phyloP scores from a whole-genome alignment of 1,284 basidiomycete species.

The Moniliophthora roreri region DNA sequence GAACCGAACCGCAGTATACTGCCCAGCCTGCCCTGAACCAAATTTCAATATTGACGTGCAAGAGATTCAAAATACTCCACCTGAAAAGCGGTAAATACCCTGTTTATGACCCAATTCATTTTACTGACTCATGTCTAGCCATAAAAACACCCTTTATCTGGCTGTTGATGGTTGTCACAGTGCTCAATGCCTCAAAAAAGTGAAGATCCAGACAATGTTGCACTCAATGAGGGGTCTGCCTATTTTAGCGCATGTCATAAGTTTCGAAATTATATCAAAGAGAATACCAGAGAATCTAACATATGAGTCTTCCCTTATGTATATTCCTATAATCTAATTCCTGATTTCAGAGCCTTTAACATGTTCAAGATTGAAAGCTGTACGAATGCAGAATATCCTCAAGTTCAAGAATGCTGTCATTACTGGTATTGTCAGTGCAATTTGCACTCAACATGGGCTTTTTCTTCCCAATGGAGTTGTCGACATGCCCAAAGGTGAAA shows the following conservation, averaged over 20 bases:
- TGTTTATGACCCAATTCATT: neutral
- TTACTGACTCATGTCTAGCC: slow-evolving; percentile 21
- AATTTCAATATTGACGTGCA: slow-evolving; percentile 26
- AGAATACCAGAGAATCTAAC: slow-evolving; percentile 2
- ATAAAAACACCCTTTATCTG: slow-evolving; percentile 19
- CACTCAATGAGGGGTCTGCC: slow-evolving; percentile 23
- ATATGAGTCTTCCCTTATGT: neutral
- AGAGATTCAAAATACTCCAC: slow-evolving; percentile 7
- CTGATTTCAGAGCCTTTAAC: slow-evolving; percentile 20
- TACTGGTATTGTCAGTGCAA: slow-evolving; percentile 25
- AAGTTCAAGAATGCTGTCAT: slow-evolving; percentile 27
- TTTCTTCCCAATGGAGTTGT: neutral
- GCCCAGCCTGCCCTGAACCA: slow-evolving; percentile 29
- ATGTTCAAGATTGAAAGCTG: slow-evolving; percentile 24
- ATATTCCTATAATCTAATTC: no score
- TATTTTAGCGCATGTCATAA: slow-evolving; percentile 19
- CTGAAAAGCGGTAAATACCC: slow-evolving; percentile 17
- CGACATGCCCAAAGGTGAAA: neutral
- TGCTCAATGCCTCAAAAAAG: slow-evolving; percentile 24
- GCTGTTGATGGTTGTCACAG: slow-evolving; percentile 28
- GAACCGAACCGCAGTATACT: slow-evolving; percentile 22
- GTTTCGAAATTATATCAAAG: neutral
- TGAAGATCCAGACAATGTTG: slow-evolving; percentile 27
- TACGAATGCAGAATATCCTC: slow-evolving; percentile 23
- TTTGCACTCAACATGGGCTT: slow-evolving; percentile 17